Evolutionary conservation across 495 filamentous ascomycete genomes (phyloP).

Genomic region (Aspergillus ellipticus): DNA sequence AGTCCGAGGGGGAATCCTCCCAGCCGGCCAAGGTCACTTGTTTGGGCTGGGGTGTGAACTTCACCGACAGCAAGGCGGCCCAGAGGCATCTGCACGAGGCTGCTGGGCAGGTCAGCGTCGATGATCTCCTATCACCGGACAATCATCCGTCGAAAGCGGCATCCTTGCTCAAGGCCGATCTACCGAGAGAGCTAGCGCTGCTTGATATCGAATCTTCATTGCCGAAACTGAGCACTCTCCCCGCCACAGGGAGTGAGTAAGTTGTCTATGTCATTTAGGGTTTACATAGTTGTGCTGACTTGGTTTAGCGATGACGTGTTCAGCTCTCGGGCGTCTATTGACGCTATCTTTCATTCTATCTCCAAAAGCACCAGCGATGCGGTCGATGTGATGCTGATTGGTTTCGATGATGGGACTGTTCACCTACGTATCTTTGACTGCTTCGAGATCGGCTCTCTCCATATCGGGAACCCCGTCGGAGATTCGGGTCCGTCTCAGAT

Average conservation of each 20-base stretch:
- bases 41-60: conserved; percentile 71
- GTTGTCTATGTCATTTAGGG: conserved; percentile 15
- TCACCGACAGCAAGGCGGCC: conserved; percentile 52
- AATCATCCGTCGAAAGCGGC: conserved; percentile 35
- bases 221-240: conserved; percentile 72
- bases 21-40: conserved; percentile 49
- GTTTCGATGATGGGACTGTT: conserved; percentile 72
- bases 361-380: conserved; percentile 59
- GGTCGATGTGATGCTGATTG: conserved; percentile 79
- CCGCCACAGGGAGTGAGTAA: conserved; percentile 46
- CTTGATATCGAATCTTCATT: conserved; percentile 77
- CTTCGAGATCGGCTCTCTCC: conserved; percentile 73
- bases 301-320: conserved; percentile 65
- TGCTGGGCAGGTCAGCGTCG: conserved; percentile 36
- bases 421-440: conserved; percentile 87
- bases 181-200: conserved; percentile 74
- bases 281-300: neutral
- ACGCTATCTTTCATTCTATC: conserved; percentile 64
- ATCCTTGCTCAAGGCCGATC: conserved; percentile 49
- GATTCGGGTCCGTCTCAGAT: conserved; percentile 20
- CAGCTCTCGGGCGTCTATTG: conserved; percentile 63
- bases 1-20: conserved; percentile 24
- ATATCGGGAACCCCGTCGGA: conserved; percentile 26
- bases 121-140: conserved; percentile 41
- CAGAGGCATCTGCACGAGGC: conserved; percentile 39